Evolutionary conservation across 2,329 filamentous ascomycete genomes (phyloP).

Genomic region (Aspergillus aculeatinus): DNA sequence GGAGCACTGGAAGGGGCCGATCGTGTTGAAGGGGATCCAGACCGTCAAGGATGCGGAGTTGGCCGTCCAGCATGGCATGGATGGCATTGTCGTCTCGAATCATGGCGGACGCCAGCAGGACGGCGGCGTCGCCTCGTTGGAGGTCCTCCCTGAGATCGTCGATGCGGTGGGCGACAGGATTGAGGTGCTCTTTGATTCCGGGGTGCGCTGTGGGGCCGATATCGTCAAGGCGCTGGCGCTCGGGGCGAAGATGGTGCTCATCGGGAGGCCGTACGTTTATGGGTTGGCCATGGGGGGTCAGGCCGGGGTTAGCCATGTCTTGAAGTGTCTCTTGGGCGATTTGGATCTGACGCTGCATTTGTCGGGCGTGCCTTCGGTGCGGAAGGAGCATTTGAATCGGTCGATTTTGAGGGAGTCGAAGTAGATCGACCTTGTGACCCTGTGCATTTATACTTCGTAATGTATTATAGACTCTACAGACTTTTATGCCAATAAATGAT

Average conservation of each 20-base stretch:
- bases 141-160: conserved; percentile 57
- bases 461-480: too few relatives aligned
- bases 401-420: not conserved
- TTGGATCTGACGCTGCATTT: conserved; percentile 27
- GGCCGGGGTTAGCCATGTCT: conserved; percentile 53
- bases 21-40: conserved; percentile 60
- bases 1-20: conserved; percentile 61
- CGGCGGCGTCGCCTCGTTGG: conserved; percentile 45
- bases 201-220: conserved; percentile 47
- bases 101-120: conserved; percentile 52
- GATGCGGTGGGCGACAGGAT: conserved; percentile 36
- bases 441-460: too few relatives aligned
- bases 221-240: conserved; percentile 49
- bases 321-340: conserved; percentile 33
- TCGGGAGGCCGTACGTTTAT: conserved; percentile 56
- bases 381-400: conserved; percentile 15
- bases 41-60: conserved; percentile 46
- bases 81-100: conserved; percentile 52
- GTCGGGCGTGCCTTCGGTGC: conserved; percentile 12
- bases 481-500: too few relatives aligned
- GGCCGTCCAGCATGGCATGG: conserved; percentile 44
- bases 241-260: conserved; percentile 55
- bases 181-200: conserved; percentile 49
- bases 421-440: not conserved
- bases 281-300: conserved; percentile 56